Conservation (phyloP, 1,284 basidiomycete genomes). For the Cystobasidium pallidum region DNA sequence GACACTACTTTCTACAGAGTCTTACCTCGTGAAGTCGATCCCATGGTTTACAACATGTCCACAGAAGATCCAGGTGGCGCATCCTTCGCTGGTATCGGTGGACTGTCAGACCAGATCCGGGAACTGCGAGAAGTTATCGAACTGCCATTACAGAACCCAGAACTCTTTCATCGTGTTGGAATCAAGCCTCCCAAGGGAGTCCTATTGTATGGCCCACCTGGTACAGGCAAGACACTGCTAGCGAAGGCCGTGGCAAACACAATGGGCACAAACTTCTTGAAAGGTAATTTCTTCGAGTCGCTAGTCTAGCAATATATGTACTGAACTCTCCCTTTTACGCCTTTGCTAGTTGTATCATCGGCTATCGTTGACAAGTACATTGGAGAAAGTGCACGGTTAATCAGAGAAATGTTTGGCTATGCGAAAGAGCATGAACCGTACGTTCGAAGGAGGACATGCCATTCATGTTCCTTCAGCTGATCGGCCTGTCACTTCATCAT, state of each 20-base stretch:
- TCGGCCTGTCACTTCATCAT: background rate
- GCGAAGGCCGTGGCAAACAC: slow-evolving; percentile 98
- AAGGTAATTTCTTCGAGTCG: slow-evolving; percentile 56
- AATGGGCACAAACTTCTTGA: slow-evolving; percentile 97
- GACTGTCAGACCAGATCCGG: slow-evolving; percentile 96
- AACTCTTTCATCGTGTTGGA: slow-evolving; percentile 95
- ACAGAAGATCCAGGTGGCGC: slow-evolving; percentile 95
- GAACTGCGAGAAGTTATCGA: slow-evolving; percentile 98
- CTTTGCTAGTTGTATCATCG: slow-evolving; percentile 80
- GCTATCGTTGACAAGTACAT: slow-evolving; percentile 99
- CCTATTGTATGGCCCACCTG: slow-evolving; percentile 90
- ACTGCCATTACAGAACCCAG: slow-evolving; percentile 93
- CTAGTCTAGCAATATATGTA: no score
- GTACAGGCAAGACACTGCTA: slow-evolving; percentile 98
- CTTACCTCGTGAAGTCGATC: slow-evolving; percentile 95
- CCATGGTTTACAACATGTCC: slow-evolving; percentile 99
- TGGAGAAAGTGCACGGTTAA: slow-evolving; percentile 91
- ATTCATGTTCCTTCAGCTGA: background rate
- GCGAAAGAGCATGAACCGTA: slow-evolving; percentile 90
- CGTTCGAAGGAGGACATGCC: background rate
- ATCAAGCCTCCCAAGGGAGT: slow-evolving; percentile 99
- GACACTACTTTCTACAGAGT: slow-evolving; percentile 59
- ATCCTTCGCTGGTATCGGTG: slow-evolving; percentile 95
- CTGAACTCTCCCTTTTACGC: background rate
- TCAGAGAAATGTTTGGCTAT: slow-evolving; percentile 98